phyloP scores from a whole-genome alignment of 805 yeast genomes.

The Zygoascus flipseniorum region DNA sequence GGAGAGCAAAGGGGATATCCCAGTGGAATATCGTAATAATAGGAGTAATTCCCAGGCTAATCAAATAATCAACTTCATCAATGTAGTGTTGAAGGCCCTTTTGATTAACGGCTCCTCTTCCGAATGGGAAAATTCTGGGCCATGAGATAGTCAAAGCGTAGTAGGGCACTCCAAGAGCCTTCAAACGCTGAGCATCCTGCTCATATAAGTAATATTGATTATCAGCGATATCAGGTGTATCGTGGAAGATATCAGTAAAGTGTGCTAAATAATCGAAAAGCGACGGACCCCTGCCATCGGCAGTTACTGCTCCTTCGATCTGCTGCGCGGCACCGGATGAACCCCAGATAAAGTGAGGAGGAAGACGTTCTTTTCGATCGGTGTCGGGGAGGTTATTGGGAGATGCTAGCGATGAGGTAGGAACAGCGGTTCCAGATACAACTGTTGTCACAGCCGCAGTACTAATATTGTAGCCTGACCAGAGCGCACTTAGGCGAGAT shows the following conservation, averaged over 20 bases:
- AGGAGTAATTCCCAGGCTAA: constrained; percentile 20
- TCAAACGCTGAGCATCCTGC: constrained; percentile 27
- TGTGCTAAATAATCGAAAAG: constrained; percentile 21
- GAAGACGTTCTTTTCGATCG: constrained; percentile 1
- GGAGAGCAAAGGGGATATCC: constrained; percentile 25
- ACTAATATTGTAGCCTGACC: constrained; percentile 8
- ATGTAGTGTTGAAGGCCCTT: constrained; percentile 26
- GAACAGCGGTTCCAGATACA: constrained; percentile 8
- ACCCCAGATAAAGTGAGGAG: constrained; percentile 18
- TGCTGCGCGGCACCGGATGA: constrained; percentile 30
- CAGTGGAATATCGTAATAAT: constrained; percentile 29
- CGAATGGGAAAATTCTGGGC: constrained; percentile 29
- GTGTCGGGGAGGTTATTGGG: constrained; percentile 6
- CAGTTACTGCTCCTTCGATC: constrained; percentile 30
- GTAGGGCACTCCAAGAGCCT: constrained; percentile 26
- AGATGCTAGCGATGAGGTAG: not conserved
- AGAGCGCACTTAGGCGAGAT: constrained; percentile 5
- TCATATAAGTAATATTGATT: constrained; percentile 29
- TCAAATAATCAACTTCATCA: constrained; percentile 25
- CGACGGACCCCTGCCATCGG: constrained; percentile 28
- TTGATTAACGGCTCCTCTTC: constrained; percentile 16
- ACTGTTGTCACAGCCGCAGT: constrained; percentile 8
- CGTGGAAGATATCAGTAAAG: constrained; percentile 11
- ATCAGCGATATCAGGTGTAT: constrained; percentile 20
- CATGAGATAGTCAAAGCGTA: constrained; percentile 30